A percentile compares a stretch with the other conserved stretches of the same genome.
phyloP scores from a whole-genome alignment of 495 filamentous ascomycete species.

The Penicillium cosmopolitanum region DNA sequence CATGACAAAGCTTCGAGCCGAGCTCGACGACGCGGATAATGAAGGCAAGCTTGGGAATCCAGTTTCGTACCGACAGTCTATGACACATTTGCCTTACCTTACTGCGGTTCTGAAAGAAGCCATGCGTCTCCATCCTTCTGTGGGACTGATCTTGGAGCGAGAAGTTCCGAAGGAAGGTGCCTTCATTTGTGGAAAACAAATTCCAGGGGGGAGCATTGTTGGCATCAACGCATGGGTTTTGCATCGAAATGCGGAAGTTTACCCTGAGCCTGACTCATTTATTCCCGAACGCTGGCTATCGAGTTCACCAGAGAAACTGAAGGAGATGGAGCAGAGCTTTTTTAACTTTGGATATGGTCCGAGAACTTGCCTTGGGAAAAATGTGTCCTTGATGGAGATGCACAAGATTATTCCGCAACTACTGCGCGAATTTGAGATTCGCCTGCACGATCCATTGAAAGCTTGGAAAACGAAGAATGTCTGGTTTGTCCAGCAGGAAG shows the following conservation, averaged over 20 bases:
- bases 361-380: conserved; percentile 70
- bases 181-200: conserved; percentile 48
- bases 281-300: conserved; percentile 35
- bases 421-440: conserved; percentile 68
- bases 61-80: conserved; percentile 43
- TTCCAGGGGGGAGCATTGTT: conserved; percentile 62
- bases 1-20: background rate
- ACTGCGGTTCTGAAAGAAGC: conserved; percentile 61
- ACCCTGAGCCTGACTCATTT: conserved; percentile 30
- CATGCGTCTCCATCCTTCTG: conserved; percentile 62
- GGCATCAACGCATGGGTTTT: conserved; percentile 50
- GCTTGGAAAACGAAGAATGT: conserved; percentile 33
- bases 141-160: conserved; percentile 65
- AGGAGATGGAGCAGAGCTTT: conserved; percentile 32
- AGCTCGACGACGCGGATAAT: background rate
- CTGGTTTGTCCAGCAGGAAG: conserved; percentile 43
- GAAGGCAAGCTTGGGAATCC: background rate
- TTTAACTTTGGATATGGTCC: conserved; percentile 64
- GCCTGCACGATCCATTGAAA: conserved; percentile 21
- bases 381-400: conserved; percentile 78
- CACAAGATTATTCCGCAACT: conserved; percentile 78
- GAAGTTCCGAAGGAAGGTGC: conserved; percentile 61
- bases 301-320: conserved; percentile 21
- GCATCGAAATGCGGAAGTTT: conserved; percentile 21
- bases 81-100: conserved; percentile 53